Base-by-base conservation (phyloP, 2,329 filamentous ascomycete genomes). In the Leptographium radiaticola region DNA sequence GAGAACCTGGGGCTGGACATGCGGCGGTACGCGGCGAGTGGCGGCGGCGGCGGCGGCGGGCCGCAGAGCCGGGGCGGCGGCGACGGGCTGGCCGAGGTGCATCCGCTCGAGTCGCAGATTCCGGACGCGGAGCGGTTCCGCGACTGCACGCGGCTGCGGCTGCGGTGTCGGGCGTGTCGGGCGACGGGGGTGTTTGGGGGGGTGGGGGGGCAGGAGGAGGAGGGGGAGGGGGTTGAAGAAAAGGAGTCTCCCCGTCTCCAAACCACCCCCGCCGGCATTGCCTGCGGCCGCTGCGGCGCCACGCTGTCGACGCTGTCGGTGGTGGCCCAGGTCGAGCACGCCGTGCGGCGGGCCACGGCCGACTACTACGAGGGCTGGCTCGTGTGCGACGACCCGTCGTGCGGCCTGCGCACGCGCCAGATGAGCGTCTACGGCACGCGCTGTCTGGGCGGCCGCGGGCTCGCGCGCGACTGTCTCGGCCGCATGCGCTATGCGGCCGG, bases 351-450 rank as follows among this genome's bases (percentile, higher is more conserved):
- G 38, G 81, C 89, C 61, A 87, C 88, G 8, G 77, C 86, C 11
- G 80, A 80, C 49, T 98, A 98, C 74, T 97, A 98, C 68, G 87
- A 95, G 64, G 89, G 83, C 56, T 94, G 88, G 84, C 79, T 98
- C 7, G 76, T 88, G 42, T 98, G 93, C 68, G 87, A 95, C 66
- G 93, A 98, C 67, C 73, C 87, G 2, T 83, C 87, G 38, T 98
- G 93, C 68, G 86, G 85, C 33, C 86, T 83, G 64, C 84, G 88
- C 54, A 97, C 93, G 2, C 80, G 91, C 49, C 89, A 95, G 66
- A 90, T 97, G 75, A 87, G 83, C 62, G 93, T 98, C 42, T 95
- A 95, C 66, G 93, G 93, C 47, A 83, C 86, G 57, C 82, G 89
- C 50, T 98, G 93, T 66, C 75, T 97, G 7, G 93, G 93, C 0